phyloP scores from a whole-genome alignment of 805 yeast genomes.

The Metschnikowia kunwiensis region DNA sequence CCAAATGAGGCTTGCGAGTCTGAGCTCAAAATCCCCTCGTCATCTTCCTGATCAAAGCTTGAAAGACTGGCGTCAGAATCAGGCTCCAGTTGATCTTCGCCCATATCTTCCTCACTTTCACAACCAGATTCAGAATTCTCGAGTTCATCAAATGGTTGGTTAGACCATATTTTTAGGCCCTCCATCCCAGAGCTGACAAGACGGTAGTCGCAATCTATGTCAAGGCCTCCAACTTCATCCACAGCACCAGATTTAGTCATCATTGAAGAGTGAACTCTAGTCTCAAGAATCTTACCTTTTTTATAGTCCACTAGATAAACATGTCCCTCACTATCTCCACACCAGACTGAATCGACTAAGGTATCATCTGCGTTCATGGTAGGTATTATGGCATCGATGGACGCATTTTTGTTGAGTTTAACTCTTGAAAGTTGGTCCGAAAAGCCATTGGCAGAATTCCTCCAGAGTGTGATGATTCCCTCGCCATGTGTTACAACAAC shows the following conservation, averaged over 20 bases:
- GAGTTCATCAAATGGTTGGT: background rate
- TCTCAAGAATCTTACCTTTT: constrained; percentile 60
- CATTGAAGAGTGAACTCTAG: constrained; percentile 58
- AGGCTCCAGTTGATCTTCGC: constrained; percentile 4
- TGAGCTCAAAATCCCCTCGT: too few species aligned
- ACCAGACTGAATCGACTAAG: constrained; percentile 55
- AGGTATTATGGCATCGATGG: constrained; percentile 68
- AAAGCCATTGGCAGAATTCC: constrained; percentile 60
- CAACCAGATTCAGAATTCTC: constrained; percentile 2
- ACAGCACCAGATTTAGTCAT: constrained; percentile 32
- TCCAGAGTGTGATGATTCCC: constrained; percentile 88
- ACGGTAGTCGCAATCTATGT: constrained; percentile 77
- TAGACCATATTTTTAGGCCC: constrained; percentile 67
- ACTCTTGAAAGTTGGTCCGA: constrained; percentile 79
- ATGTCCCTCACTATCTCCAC: constrained; percentile 76
- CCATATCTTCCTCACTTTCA: constrained; percentile 2
- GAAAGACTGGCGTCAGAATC: background rate
- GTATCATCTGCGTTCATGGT: constrained; percentile 50
- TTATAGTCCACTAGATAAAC: constrained; percentile 65
- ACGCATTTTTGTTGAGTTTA: constrained; percentile 62
- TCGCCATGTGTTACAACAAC: constrained; percentile 86
- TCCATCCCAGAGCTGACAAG: constrained; percentile 84
- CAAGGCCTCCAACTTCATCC: constrained; percentile 77
- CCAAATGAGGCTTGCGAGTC: too few species aligned
- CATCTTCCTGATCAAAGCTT: constrained; percentile 1